A percentile compares a stretch with the other conserved stretches of the same genome.
These are phyloP conservation scores for Erodium texanum DNA, from an alignment of 441 rosid species.

Conservation along the genomic window DNA sequence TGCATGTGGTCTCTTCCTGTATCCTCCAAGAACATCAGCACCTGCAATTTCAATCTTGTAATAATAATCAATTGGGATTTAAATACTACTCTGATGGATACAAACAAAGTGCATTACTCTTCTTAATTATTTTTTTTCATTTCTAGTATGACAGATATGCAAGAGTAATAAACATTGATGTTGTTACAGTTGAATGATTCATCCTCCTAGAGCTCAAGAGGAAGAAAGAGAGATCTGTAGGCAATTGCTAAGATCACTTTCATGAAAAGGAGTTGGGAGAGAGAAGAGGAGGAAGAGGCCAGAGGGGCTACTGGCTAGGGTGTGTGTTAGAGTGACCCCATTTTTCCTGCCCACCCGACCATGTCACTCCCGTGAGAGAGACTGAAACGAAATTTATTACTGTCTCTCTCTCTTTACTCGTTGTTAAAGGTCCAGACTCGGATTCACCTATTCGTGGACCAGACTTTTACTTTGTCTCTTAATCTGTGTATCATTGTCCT, in stretches of 20 bases:
- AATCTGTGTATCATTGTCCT: not conserved
- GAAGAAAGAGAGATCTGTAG: not conserved
- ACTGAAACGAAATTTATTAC: slow-evolving; percentile 29
- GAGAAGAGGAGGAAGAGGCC: not conserved
- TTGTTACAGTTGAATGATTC: not conserved
- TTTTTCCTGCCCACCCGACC: slow-evolving; percentile 50
- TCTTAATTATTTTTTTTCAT: not conserved
- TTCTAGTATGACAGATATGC: not conserved
- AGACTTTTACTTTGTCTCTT: too few relatives aligned
- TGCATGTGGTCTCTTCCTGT: slow-evolving; percentile 39
- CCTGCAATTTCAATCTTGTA: slow-evolving; percentile 28
- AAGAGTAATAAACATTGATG: not conserved
- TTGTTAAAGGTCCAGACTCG: too few relatives aligned
- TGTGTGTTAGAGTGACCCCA: slow-evolving; percentile 20
- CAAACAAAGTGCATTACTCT: slow-evolving; percentile 16
- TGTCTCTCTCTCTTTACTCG: not conserved
- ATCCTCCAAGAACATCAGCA: slow-evolving; percentile 15
- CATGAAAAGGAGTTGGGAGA: slow-evolving; percentile 18
- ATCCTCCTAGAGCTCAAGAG: not conserved
- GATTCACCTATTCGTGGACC: too few relatives aligned
- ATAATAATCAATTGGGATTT: not conserved
- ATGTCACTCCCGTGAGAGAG: slow-evolving; percentile 57
- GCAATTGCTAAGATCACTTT: slow-evolving; percentile 18
- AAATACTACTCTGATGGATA: not conserved
- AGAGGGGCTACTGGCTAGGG: slow-evolving; percentile 14